phyloP scores from a whole-genome alignment of 345 rosid species.

The Nasturtium officinale region DNA sequence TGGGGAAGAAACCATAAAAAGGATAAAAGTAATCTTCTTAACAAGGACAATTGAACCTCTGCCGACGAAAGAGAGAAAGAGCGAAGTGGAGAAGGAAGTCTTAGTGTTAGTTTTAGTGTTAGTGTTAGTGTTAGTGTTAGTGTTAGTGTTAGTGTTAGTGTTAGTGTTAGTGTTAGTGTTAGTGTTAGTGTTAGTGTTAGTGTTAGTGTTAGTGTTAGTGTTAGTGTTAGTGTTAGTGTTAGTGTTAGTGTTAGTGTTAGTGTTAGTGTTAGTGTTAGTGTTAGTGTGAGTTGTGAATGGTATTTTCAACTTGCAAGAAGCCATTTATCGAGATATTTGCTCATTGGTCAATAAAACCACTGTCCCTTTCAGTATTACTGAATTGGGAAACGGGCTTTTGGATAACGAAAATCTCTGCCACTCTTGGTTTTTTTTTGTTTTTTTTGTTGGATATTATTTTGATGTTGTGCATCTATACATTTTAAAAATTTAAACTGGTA shows the following conservation, averaged over 20 bases:
- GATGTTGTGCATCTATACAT: background rate
- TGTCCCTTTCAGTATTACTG: slow-evolving; percentile 21
- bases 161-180: slow-evolving; percentile 11
- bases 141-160: slow-evolving; percentile 21
- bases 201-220: slow-evolving; percentile 16
- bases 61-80: slow-evolving; percentile 35
- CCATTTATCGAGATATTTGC: slow-evolving; percentile 6
- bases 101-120: slow-evolving; percentile 8
- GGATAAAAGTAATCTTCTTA: slow-evolving; percentile 21
- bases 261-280: slow-evolving; percentile 17
- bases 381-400: slow-evolving; percentile 29
- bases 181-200: slow-evolving; percentile 18
- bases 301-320: slow-evolving; percentile 28
- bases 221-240: slow-evolving; percentile 17
- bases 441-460: background rate
- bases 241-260: slow-evolving; percentile 19
- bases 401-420: slow-evolving; percentile 31
- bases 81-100: slow-evolving; percentile 24
- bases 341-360: slow-evolving; percentile 34
- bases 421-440: slow-evolving; percentile 3
- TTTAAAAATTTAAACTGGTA: background rate
- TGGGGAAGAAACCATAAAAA: background rate
- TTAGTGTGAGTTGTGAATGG: slow-evolving; percentile 26
- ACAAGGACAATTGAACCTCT: slow-evolving; percentile 18
- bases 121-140: slow-evolving; percentile 18